Conservation (phyloP, 2,329 filamentous ascomycete genomes). For the Beauveria rudraprayagi region DNA sequence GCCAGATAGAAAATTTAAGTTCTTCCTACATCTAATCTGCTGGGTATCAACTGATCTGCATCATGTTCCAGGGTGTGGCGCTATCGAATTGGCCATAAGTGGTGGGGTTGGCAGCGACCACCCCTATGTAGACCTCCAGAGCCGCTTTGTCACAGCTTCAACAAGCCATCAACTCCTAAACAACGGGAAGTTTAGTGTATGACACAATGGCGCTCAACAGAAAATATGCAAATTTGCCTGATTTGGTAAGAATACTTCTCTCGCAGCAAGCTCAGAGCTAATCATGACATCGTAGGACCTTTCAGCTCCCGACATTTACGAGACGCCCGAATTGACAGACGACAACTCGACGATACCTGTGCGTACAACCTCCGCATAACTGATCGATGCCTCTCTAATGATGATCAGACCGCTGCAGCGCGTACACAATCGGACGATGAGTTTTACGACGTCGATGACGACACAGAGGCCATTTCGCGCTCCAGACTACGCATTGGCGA, state of each 20-base stretch:
- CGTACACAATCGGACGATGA: constrained; percentile 54
- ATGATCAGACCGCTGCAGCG: constrained; percentile 43
- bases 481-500: constrained; percentile 68
- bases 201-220: constrained; percentile 62
- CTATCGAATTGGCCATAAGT: neutral
- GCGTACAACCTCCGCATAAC: constrained; percentile 24
- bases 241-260: constrained; percentile 49
- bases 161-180: neutral
- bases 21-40: too few relatives aligned
- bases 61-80: too few relatives aligned
- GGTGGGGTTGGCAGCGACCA: constrained; percentile 2
- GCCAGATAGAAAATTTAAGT: too few relatives aligned
- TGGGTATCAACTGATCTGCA: neutral
- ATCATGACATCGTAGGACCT: constrained; percentile 53
- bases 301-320: constrained; percentile 88
- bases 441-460: constrained; percentile 55
- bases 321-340: constrained; percentile 87
- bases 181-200: neutral
- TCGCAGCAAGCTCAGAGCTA: constrained; percentile 16
- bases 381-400: constrained; percentile 17
- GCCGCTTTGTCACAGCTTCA: neutral
- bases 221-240: constrained; percentile 75
- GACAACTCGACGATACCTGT: constrained; percentile 81
- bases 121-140: constrained; percentile 6
- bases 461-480: constrained; percentile 62